These are phyloP conservation scores for Malassezia sp. DNA, from an alignment of 1,284 basidiomycete species.

Conservation along the genomic window DNA sequence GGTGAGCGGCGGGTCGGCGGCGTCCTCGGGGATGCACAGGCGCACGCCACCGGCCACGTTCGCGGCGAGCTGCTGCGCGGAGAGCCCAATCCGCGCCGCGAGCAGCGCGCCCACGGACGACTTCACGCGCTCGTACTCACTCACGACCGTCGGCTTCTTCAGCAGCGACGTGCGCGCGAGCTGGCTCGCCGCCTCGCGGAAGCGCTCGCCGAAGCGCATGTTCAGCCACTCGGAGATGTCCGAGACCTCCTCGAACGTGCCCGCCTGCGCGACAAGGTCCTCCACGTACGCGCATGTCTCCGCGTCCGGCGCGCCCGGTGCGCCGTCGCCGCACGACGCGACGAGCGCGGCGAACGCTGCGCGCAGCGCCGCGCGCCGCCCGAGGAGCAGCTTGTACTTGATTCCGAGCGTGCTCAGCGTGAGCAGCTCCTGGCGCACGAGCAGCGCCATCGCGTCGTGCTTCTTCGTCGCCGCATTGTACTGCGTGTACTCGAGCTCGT, in stretches of 20 bases:
- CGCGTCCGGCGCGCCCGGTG: conserved; percentile 1
- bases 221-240: conserved; percentile 85
- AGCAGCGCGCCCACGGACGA: conserved; percentile 64
- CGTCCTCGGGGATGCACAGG: conserved; percentile 56
- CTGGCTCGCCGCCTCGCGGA: conserved; percentile 54
- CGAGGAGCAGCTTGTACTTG: conserved; percentile 39
- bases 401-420: conserved; percentile 60
- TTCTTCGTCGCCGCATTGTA: conserved; percentile 18
- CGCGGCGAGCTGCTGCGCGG: conserved; percentile 64
- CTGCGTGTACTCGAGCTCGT: conserved; percentile 66
- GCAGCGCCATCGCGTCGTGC: conserved; percentile 27
- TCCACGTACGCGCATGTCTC: conserved; percentile 19
- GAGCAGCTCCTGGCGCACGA: conserved; percentile 34
- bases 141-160: conserved; percentile 73
- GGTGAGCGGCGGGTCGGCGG: conserved; percentile 20
- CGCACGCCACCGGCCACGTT: conserved; percentile 59
- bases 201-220: conserved; percentile 58
- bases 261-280: conserved; percentile 45
- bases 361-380: conserved; percentile 35
- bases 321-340: conserved; percentile 58
- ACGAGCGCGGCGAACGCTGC: conserved; percentile 49
- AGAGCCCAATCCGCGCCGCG: conserved; percentile 68
- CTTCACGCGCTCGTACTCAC: conserved; percentile 73
- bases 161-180: conserved; percentile 46
- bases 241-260: conserved; percentile 69